Evolutionary conservation across 2,329 filamentous ascomycete species (phyloP).

Genomic region (Fusarium tuaranense): DNA sequence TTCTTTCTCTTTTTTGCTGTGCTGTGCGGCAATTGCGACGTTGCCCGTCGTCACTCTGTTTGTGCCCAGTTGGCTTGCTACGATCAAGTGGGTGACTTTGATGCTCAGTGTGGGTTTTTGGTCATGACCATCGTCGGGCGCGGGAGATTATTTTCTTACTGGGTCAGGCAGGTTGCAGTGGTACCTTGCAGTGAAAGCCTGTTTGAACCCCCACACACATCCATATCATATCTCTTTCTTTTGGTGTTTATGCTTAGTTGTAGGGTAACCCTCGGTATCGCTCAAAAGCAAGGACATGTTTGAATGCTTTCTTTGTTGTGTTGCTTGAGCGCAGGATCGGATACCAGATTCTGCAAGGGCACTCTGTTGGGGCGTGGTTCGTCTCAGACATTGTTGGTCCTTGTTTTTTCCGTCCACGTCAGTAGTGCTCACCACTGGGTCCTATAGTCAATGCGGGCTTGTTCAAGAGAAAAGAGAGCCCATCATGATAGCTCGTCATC

Average conservation of each 20-base stretch:
- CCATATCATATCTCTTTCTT: not conserved
- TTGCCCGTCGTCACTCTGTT: not conserved
- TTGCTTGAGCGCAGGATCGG: conserved; percentile 18
- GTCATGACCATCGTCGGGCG: not conserved
- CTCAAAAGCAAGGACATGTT: conserved; percentile 23
- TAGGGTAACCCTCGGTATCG: conserved; percentile 8
- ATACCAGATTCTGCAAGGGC: conserved; percentile 30
- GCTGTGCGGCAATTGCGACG: not conserved
- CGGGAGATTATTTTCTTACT: not conserved
- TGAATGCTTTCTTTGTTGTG: not conserved
- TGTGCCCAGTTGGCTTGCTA: not conserved
- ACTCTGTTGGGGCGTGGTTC: not conserved
- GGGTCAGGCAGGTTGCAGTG: conserved; percentile 10
- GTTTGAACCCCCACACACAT: conserved; percentile 15
- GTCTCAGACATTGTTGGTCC: conserved; percentile 7
- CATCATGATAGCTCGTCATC: not conserved
- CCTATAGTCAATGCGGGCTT: not conserved
- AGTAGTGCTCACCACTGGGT: conserved; percentile 20
- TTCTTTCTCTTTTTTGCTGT: not conserved
- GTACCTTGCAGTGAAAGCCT: conserved; percentile 30
- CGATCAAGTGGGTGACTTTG: conserved; percentile 9
- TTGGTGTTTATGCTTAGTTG: conserved; percentile 9
- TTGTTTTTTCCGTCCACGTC: not conserved
- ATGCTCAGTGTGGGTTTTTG: conserved; percentile 10
- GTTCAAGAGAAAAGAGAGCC: not conserved